Conservation (phyloP, 805 yeast species). For the Kuraishia molischiana region DNA sequence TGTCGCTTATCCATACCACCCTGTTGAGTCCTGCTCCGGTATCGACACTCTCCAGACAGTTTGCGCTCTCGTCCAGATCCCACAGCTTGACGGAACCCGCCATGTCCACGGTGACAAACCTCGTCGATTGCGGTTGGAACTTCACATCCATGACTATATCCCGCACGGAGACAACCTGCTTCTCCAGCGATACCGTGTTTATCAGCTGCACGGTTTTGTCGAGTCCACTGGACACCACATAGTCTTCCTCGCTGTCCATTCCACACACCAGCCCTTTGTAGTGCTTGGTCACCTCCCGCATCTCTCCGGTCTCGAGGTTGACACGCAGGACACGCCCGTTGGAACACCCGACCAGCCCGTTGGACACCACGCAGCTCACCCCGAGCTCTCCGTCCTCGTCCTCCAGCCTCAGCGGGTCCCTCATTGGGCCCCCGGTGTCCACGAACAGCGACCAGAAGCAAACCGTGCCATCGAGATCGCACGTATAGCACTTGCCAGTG, state of each 20-base stretch:
- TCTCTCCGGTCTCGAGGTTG: constrained; percentile 15
- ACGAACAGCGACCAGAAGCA: constrained; percentile 4
- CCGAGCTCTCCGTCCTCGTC: constrained; percentile 7
- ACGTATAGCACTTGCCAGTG: background rate
- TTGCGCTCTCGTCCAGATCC: constrained; percentile 22
- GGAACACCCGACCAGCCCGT: constrained; percentile 26
- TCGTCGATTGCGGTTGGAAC: constrained; percentile 24
- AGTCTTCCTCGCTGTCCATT: constrained; percentile 9
- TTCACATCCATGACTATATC: constrained; percentile 22
- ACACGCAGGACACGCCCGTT: constrained; percentile 24
- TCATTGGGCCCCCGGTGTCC: constrained; percentile 1
- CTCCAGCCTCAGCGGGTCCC: constrained; percentile 6
- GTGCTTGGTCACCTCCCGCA: constrained; percentile 17
- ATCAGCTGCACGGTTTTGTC: constrained; percentile 25
- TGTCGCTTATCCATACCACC: background rate
- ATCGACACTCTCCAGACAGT: background rate
- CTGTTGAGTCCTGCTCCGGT: background rate
- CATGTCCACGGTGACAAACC: constrained; percentile 24
- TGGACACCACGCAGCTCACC: constrained; percentile 6
- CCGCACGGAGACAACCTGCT: constrained; percentile 12
- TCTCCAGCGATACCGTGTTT: constrained; percentile 6
- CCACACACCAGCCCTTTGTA: constrained; percentile 21
- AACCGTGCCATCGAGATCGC: background rate
- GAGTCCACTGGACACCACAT: constrained; percentile 18
- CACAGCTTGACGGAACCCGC: constrained; percentile 24